Conservation (phyloP, 2,329 filamentous ascomycete genomes). For the Didymella keratinophila region DNA sequence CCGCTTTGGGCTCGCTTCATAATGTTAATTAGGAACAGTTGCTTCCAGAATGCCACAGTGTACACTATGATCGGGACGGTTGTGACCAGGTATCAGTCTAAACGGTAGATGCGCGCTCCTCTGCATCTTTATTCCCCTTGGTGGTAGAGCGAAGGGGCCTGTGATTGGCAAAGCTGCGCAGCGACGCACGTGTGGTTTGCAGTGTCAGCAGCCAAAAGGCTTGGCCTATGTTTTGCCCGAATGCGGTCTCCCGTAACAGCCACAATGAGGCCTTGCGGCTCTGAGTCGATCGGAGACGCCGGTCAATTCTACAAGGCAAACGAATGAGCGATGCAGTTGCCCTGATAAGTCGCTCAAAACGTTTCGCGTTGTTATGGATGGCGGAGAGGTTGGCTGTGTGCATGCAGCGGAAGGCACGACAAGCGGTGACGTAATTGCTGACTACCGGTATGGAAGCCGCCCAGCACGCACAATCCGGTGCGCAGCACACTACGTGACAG, state of each 20-base stretch:
- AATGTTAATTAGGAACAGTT: background rate
- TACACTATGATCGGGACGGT: constrained; percentile 17
- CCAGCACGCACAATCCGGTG: too few species aligned
- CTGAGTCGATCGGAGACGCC: constrained; percentile 2
- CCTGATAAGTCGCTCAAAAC: background rate
- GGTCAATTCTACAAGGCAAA: background rate
- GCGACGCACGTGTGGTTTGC: background rate
- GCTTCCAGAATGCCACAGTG: background rate
- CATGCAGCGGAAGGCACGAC: background rate
- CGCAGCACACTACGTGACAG: too few species aligned
- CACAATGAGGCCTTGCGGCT: background rate
- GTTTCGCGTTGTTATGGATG: background rate
- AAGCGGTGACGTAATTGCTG: background rate
- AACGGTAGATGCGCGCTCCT: constrained; percentile 11
- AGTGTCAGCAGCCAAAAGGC: constrained; percentile 21
- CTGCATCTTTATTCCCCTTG: constrained; percentile 39
- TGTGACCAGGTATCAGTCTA: constrained; percentile 3
- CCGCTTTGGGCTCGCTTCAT: constrained; percentile 24
- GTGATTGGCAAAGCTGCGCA: constrained; percentile 8
- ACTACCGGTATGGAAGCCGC: too few species aligned
- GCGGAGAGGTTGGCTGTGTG: background rate
- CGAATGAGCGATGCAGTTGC: background rate
- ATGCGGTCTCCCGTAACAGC: constrained; percentile 6
- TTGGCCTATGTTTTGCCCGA: constrained; percentile 29
- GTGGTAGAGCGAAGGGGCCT: constrained; percentile 12